phyloP scores from a whole-genome alignment of 2,329 filamentous ascomycete species.

The Huntiella decipiens region DNA sequence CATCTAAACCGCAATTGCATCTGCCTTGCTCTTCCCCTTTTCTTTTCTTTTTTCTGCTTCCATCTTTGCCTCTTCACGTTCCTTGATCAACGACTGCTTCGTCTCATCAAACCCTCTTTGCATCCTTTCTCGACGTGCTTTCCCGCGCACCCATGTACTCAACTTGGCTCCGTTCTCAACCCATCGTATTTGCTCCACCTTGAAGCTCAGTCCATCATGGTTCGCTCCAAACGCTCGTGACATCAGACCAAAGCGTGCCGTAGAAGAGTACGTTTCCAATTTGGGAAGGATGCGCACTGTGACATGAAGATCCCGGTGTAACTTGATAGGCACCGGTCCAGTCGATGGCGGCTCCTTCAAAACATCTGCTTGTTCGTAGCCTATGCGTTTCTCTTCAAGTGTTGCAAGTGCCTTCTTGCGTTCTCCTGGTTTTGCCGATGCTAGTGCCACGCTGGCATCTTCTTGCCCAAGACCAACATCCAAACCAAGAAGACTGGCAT shows the following conservation, averaged over 20 bases:
- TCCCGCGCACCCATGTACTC: slow-evolving; percentile 35
- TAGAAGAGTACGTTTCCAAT: slow-evolving; percentile 56
- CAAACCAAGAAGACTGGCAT: slow-evolving; percentile 45
- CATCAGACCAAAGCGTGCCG: slow-evolving; percentile 60
- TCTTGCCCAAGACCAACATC: slow-evolving; percentile 19
- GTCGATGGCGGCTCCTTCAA: slow-evolving; percentile 35
- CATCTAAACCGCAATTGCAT: neutral
- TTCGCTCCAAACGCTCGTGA: slow-evolving; percentile 59
- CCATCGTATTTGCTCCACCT: slow-evolving; percentile 66
- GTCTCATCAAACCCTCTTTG: slow-evolving; percentile 35
- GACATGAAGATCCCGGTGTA: slow-evolving; percentile 66
- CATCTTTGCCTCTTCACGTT: neutral
- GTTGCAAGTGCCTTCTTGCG: slow-evolving; percentile 18
- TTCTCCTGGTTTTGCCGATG: neutral
- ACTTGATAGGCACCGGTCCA: slow-evolving; percentile 44
- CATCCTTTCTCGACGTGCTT: slow-evolving; percentile 36
- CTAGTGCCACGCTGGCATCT: neutral
- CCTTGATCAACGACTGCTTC: neutral
- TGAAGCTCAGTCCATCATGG: slow-evolving; percentile 82
- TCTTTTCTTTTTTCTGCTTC: neutral
- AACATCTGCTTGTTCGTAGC: slow-evolving; percentile 20
- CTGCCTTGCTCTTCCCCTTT: neutral
- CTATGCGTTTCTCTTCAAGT: slow-evolving; percentile 19
- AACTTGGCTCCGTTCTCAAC: slow-evolving; percentile 54
- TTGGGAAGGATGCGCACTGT: slow-evolving; percentile 67